Evolutionary conservation across 2,329 filamentous ascomycete species (phyloP).

Genomic region (Cladosporium sp.): DNA sequence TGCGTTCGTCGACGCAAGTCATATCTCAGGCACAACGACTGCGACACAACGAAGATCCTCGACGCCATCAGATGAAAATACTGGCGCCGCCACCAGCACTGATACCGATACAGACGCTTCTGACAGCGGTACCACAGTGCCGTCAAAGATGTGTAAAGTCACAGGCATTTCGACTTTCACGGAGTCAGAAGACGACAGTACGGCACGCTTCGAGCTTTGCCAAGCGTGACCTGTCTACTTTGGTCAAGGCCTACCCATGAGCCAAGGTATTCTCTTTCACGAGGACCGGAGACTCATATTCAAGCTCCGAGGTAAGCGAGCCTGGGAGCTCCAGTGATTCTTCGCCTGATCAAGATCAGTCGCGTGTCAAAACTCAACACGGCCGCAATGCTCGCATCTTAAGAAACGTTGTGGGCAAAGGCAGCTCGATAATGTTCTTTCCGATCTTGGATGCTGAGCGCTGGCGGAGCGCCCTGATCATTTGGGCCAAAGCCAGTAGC

Average conservation of each 20-base stretch:
- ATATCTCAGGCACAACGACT: neutral
- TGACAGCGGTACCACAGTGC: neutral
- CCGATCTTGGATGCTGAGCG: slow-evolving; percentile 17
- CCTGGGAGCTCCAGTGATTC: slow-evolving; percentile 2
- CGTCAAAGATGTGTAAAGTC: neutral
- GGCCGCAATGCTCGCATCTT: neutral
- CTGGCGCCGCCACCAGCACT: neutral
- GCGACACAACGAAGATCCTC: neutral
- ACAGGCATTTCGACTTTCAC: neutral
- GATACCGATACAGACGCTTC: neutral
- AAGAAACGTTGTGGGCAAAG: neutral
- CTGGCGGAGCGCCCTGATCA: slow-evolving; percentile 25
- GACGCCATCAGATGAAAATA: neutral
- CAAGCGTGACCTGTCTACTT: neutral
- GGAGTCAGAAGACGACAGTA: neutral
- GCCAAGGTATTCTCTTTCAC: slow-evolving; percentile 32
- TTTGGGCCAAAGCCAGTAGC: slow-evolving; percentile 44
- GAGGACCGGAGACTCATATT: slow-evolving; percentile 24
- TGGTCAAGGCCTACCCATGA: slow-evolving; percentile 28
- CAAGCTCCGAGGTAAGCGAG: slow-evolving; percentile 24
- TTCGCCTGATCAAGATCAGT: neutral
- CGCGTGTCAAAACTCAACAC: neutral
- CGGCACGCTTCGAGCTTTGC: neutral
- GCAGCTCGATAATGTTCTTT: slow-evolving; percentile 11
- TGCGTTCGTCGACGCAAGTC: slow-evolving; percentile 34